These are phyloP conservation scores for Macrolepiota dolichaula DNA, from an alignment of 768 basidiomycete genomes.

Conservation along the genomic window DNA sequence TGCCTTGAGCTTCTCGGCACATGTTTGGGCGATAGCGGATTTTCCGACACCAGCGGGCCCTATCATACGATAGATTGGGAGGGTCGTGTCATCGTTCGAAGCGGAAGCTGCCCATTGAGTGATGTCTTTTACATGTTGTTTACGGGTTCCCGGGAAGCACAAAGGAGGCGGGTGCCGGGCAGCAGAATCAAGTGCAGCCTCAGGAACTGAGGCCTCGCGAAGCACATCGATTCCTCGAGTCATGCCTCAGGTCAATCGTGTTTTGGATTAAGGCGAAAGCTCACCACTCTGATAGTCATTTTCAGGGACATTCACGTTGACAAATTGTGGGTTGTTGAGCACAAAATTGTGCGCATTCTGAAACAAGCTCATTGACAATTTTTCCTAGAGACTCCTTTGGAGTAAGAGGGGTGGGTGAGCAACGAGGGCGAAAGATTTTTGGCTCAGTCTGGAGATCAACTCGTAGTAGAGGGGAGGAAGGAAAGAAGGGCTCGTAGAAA, in stretches of 20 bases:
- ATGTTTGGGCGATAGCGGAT: conserved; percentile 3
- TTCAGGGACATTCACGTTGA: background rate
- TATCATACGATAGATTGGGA: background rate
- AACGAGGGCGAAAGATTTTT: no score
- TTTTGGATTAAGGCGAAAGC: background rate
- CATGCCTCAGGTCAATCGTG: background rate
- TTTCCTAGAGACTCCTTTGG: no score
- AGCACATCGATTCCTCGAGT: background rate
- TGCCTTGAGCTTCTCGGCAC: background rate
- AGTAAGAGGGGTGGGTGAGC: no score
- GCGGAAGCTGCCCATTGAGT: background rate
- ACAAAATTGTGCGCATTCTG: background rate
- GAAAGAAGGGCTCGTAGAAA: no score
- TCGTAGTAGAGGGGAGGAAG: no score
- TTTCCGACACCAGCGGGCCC: conserved; percentile 1
- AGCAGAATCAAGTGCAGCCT: background rate
- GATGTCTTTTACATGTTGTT: conserved; percentile 8
- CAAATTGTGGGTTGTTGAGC: background rate
- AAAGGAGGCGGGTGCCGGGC: background rate
- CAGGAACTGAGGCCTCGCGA: background rate
- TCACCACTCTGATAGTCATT: background rate
- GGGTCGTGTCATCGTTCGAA: background rate
- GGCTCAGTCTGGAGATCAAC: no score
- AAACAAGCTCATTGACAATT: background rate
- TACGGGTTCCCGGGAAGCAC: conserved; percentile 12